Base-by-base conservation (phyloP, 768 basidiomycete genomes). In the Udeniomyces megalosporus region DNA sequence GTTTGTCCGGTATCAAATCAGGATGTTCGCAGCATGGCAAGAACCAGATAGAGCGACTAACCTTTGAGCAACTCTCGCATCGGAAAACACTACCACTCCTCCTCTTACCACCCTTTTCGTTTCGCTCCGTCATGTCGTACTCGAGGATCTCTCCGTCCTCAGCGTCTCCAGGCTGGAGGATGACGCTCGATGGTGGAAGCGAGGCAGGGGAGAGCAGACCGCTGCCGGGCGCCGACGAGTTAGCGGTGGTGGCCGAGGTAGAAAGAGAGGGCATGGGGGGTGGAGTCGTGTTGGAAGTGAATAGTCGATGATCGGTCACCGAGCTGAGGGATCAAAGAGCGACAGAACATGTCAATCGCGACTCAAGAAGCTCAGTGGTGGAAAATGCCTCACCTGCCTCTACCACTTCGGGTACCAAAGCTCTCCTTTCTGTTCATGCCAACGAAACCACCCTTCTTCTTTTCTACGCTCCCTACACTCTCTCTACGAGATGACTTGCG, bases 1-100 rank as follows among this genome's bases (percentile, higher is more conserved):
- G 65, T 62, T 22, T n/a, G 60, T n/a, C 3, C 2, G 32, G 7
- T 17, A 4, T 8, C 8, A 12, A 31, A n/a, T n/a, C n/a, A n/a
- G n/a, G n/a, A n/a, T n/a, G n/a, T n/a, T n/a, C n/a, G n/a, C n/a
- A n/a, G n/a, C n/a, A n/a, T n/a, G n/a, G n/a, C n/a, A n/a, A n/a
- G n/a, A n/a, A n/a, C n/a, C n/a, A n/a, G n/a, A n/a, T n/a, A n/a
- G n/a, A n/a, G n/a, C n/a, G n/a, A n/a, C n/a, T n/a, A 66, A 86
- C 91, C 86, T 96, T 96, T 44, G 84, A 83, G 74, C 92, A 97
- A 69, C 83, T 88, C 76, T 96, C 92, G 75, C 92, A 96, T 66
- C 82, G 84, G 76, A 88, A 90, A 62, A 85, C 84, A 58, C 84
- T 80, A 1, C 88, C 89, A 61, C 86, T 81, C 74, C 88, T 88